These are phyloP conservation scores for Spiromastix sp. DNA, from an alignment of 2,329 filamentous ascomycete species.

Conservation along the genomic window DNA sequence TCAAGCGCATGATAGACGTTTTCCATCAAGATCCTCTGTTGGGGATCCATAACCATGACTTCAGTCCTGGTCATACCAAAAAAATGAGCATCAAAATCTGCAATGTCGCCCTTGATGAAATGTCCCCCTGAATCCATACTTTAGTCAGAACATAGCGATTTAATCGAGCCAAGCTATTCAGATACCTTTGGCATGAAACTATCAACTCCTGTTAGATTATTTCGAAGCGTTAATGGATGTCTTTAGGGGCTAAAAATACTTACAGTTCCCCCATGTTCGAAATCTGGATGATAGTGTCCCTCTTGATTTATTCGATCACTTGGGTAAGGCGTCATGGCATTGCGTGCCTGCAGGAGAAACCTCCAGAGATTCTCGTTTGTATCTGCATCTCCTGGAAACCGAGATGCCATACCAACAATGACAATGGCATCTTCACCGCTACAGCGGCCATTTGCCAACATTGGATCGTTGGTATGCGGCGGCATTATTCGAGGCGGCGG, in stretches of 20 bases:
- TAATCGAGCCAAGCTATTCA: neutral
- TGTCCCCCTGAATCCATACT: conserved; percentile 1
- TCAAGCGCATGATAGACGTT: conserved; percentile 14
- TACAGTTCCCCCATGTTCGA: conserved; percentile 24
- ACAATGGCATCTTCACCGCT: conserved; percentile 15
- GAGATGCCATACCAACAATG: conserved; percentile 25
- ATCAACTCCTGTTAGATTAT: conserved; percentile 1
- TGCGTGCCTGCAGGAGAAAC: conserved; percentile 20
- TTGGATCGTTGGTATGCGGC: neutral
- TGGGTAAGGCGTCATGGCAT: conserved; percentile 24
- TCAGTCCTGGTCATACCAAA: conserved; percentile 10
- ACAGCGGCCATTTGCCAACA: neutral
- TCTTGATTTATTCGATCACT: conserved; percentile 24
- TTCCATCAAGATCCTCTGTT: conserved; percentile 13
- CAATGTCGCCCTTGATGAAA: conserved; percentile 6
- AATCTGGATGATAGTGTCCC: conserved; percentile 29
- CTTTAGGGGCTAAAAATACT: conserved; percentile 4
- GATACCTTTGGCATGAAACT: conserved; percentile 3
- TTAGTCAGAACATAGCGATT: neutral
- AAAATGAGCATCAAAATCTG: conserved; percentile 7
- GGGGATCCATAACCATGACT: conserved; percentile 12
- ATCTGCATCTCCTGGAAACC: conserved; percentile 23
- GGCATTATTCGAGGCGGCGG: neutral
- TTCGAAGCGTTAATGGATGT: neutral
- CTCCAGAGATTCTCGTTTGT: conserved; percentile 25